phyloP scores from a whole-genome alignment of 1,139 yeast species.

The Casaregolazyma lundiana region DNA sequence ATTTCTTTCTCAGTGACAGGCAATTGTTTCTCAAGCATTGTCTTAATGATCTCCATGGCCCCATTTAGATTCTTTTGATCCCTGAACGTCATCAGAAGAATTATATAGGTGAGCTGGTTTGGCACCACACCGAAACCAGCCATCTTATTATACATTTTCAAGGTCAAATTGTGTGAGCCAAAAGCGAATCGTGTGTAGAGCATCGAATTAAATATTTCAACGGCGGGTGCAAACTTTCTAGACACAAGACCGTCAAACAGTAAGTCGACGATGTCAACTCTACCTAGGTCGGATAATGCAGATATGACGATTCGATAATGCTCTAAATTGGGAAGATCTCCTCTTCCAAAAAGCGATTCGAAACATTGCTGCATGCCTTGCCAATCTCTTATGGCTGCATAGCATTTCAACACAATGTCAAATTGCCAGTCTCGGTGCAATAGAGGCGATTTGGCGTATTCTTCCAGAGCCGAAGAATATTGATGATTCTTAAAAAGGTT shows the following conservation, averaged over 20 bases:
- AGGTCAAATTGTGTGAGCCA: slow-evolving; percentile 46
- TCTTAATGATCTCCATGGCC: slow-evolving; percentile 31
- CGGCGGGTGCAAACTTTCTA: slow-evolving; percentile 47
- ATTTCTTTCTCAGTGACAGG: slow-evolving; percentile 24
- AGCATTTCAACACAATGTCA: slow-evolving; percentile 35
- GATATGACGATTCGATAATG: slow-evolving; percentile 65
- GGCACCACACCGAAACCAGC: slow-evolving; percentile 37
- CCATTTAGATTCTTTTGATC: slow-evolving; percentile 28
- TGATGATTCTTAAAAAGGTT: slow-evolving; percentile 41
- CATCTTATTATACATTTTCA: slow-evolving; percentile 41
- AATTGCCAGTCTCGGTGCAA: slow-evolving; percentile 25
- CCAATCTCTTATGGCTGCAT: slow-evolving; percentile 57
- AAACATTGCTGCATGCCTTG: slow-evolving; percentile 54
- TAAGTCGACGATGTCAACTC: slow-evolving; percentile 47
- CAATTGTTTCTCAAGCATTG: slow-evolving; percentile 25
- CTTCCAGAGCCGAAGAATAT: slow-evolving; percentile 40
- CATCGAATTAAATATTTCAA: slow-evolving; percentile 42
- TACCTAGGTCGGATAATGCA: slow-evolving; percentile 57
- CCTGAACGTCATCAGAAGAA: slow-evolving; percentile 28
- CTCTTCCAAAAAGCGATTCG: slow-evolving; percentile 55
- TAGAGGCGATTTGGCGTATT: slow-evolving; percentile 35
- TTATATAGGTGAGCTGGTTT: slow-evolving; percentile 23
- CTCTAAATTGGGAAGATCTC: slow-evolving; percentile 48
- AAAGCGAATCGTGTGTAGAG: slow-evolving; percentile 44
- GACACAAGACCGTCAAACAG: slow-evolving; percentile 45